phyloP scores from a whole-genome alignment of 495 filamentous ascomycete species.

The Penicillium soppii region DNA sequence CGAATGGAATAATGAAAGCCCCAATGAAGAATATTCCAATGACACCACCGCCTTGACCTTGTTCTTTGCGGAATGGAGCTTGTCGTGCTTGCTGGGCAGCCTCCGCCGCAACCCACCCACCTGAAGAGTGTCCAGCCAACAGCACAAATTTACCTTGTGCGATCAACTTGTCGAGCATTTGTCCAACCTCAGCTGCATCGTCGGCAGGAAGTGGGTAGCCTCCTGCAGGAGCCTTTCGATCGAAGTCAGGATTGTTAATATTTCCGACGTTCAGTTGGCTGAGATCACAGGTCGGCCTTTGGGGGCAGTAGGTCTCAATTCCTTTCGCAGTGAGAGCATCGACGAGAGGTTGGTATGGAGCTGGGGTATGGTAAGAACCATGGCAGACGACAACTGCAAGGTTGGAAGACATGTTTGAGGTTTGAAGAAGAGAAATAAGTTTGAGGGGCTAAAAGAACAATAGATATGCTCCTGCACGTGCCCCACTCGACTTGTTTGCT shows the following conservation, averaged over 20 bases:
- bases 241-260: conserved; percentile 25
- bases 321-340: conserved; percentile 19
- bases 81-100: conserved; percentile 29
- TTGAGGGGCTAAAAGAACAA: neutral
- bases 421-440: neutral
- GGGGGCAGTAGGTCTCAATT: conserved; percentile 33
- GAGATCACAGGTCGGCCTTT: conserved; percentile 33
- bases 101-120: conserved; percentile 36
- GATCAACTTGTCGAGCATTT: conserved; percentile 20
- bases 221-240: conserved; percentile 22
- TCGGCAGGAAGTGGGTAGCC: conserved; percentile 28
- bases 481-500: too few species aligned
- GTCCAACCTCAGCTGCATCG: conserved; percentile 21
- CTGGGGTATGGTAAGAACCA: conserved; percentile 37
- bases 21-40: conserved; percentile 35
- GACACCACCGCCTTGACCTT: conserved; percentile 29
- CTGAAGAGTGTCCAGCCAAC: conserved; percentile 29
- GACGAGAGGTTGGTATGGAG: conserved; percentile 29
- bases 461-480: neutral
- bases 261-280: conserved; percentile 31
- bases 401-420: neutral
- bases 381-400: conserved; percentile 28
- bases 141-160: conserved; percentile 26
- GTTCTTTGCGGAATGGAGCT: conserved; percentile 9
- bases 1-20: conserved; percentile 29